These are phyloP conservation scores for Paradendryphiella salina DNA, from an alignment of 2,329 filamentous ascomycete species.

Conservation along the genomic window DNA sequence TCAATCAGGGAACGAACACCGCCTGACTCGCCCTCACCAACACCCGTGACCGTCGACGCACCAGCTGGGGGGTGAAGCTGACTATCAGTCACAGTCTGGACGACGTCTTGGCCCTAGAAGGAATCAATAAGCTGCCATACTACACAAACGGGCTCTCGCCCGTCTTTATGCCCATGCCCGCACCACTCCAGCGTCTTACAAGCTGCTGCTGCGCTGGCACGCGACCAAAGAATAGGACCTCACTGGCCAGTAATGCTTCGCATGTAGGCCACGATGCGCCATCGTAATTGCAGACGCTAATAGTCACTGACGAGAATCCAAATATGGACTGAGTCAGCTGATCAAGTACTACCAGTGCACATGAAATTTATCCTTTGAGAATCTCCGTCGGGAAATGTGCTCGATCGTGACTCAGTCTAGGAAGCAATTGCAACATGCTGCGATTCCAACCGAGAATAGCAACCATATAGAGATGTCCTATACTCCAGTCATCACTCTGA, in stretches of 20 bases:
- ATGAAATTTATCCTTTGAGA: too few relatives aligned
- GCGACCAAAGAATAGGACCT: constrained; percentile 29
- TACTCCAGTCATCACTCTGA: too few relatives aligned
- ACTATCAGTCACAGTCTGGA: neutral
- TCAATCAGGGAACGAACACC: constrained; percentile 3
- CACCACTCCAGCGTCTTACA: constrained; percentile 23
- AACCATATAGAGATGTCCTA: too few relatives aligned
- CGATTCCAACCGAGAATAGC: too few relatives aligned
- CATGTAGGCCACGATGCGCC: constrained; percentile 41
- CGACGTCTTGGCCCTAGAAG: neutral
- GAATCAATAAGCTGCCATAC: neutral
- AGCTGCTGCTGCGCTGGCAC: constrained; percentile 35
- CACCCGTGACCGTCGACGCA: neutral
- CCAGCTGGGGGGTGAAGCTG: neutral
- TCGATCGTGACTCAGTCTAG: too few relatives aligned
- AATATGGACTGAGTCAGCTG: too few relatives aligned
- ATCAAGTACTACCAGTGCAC: too few relatives aligned
- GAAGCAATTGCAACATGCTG: too few relatives aligned
- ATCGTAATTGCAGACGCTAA: constrained; percentile 37
- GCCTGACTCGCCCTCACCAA: constrained; percentile 15
- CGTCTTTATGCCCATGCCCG: constrained; percentile 14
- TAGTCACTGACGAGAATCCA: too few relatives aligned
- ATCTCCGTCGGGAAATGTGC: too few relatives aligned
- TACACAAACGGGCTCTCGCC: neutral
- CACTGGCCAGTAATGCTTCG: constrained; percentile 34